Evolutionary conservation across 495 filamentous ascomycete genomes (phyloP), one percentile per base, ranked within the genome.

Genomic region (Lindgomyces ingoldianus): DNA sequence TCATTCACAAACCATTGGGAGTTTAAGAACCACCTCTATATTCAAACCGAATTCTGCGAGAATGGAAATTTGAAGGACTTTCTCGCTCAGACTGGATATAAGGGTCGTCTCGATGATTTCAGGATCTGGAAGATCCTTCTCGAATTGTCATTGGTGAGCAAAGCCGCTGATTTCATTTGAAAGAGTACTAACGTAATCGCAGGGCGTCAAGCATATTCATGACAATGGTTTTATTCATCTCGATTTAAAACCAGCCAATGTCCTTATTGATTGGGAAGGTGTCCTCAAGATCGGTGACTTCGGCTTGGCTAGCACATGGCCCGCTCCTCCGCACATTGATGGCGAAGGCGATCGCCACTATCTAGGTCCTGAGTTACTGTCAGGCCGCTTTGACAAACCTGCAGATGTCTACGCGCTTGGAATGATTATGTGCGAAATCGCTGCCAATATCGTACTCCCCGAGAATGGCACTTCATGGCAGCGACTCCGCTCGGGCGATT

Each of bases 91-190:
- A 85, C 89, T 62, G 94, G 94, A 4, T 78, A 85, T 52, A 90
- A 89, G 72, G 91, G 90, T 49, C 85, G 93, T 67, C 75, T 98
- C 57, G 94, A 98, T 78, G 94, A 98, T 73, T 98, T 98, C 74
- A 82, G 94, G 25, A 95, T 98, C 69, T 98, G 94, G 94, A 98
- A 98, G 76, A 91, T 98, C 44, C 77, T 96, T 64, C 81, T 95
- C 9, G 94, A 98, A 71, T 67, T 94, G 39, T 81, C 86, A 65
- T 78, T 87, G 80, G 91, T 93, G 82, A 75, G 85, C 46, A 29
- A 14, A 52, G 14, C 26, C 30, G 57, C 29, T 1, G 25, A 58
- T 30, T 29, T 44, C 29, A 11, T 29, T 21, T 52, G 10, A 21
- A 36, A 11, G 18, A 44, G 21, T 50, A 30, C 50, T 53, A 57